Evolutionary conservation across 495 filamentous ascomycete genomes (phyloP), one percentile per base, ranked within the genome.

Genomic region (Hypoxylon cercidicola): DNA sequence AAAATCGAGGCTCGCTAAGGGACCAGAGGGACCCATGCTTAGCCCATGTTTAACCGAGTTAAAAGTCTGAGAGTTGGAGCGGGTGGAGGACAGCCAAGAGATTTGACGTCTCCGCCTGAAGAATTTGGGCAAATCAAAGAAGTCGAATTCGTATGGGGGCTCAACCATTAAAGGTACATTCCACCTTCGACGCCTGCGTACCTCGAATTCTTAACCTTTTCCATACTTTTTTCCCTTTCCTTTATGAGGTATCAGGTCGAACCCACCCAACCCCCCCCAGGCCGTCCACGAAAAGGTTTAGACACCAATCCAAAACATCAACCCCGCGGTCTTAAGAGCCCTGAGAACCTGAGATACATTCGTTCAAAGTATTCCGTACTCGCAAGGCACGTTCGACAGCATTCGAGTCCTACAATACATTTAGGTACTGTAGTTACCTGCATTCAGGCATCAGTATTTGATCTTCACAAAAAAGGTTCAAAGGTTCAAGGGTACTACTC

Each of bases 101-200:
- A 58, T 50, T 47, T 8, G 13, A 23, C 18, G 43, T 28, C 53
- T 45, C 25, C 39, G n/a, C 23, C 1, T 13, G 23, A 1, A 16
- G 15, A 23, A 11, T 39, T 18, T 25, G 7, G 25, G 28, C 64
- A 13, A 67, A 67, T 67, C 43, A 62, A 15, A 61, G 20, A 20
- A 25, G 13, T 8, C 7, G 23, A 52, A 43, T n/a, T 15, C 18
- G n/a, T 28, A 28, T 28, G 25, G 3, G 3, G 25, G 25, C 48
- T 55, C 64, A 45, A 68, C 49, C 59, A 63, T 62, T 68, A 68
- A 68, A 68, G 59, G 64, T 68, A 68, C 64, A 59, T 68, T 55
- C 53, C 44, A 55, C 43, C 58, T 49, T 55, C 64, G 53, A 68
- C 48, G 35, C 21, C 43, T 47, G 59, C 64, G 64, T 68, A 68